Percentiles rank a stretch among this genome's conserved stretches.
Evolutionary conservation across 352 stramenopile genomes (phyloP).

Genomic region (Nothophytophthora sp.): DNA sequence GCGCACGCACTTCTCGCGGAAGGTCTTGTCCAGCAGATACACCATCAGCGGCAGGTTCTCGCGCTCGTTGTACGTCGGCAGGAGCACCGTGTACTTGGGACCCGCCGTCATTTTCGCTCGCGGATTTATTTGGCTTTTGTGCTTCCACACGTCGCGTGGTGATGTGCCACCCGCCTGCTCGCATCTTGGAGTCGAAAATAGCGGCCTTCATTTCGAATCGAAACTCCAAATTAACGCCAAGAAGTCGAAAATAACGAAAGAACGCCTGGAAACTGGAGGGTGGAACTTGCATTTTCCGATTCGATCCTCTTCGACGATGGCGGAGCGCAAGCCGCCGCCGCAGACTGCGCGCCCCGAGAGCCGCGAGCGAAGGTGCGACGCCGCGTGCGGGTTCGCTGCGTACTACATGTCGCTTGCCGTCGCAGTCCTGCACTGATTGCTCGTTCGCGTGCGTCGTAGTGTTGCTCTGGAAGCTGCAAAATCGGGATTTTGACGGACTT

Average conservation of each 20-base stretch:
- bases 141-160: conserved; percentile 8
- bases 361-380: conserved; percentile 16
- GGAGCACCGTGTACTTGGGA: conserved; percentile 94
- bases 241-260: too few relatives aligned
- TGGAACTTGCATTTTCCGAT: too few relatives aligned
- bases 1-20: conserved; percentile 83
- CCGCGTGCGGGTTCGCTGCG: too few relatives aligned
- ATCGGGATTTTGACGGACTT: not conserved
- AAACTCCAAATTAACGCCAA: too few relatives aligned
- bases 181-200: too few relatives aligned
- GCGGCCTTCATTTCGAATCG: too few relatives aligned
- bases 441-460: not conserved
- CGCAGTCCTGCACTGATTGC: too few relatives aligned
- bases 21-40: conserved; percentile 96
- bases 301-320: not conserved
- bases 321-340: conserved; percentile 15
- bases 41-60: conserved; percentile 98
- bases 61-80: conserved; percentile 98
- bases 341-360: conserved; percentile 13
- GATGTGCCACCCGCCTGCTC: too few relatives aligned
- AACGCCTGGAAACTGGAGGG: too few relatives aligned
- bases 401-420: too few relatives aligned
- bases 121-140: not conserved
- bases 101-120: conserved; percentile 14
- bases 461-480: not conserved